A percentile compares a stretch with the other conserved stretches of the same genome.
phyloP scores from a whole-genome alignment of 2,329 filamentous ascomycete species.

The Neofusicoccum ribis region DNA sequence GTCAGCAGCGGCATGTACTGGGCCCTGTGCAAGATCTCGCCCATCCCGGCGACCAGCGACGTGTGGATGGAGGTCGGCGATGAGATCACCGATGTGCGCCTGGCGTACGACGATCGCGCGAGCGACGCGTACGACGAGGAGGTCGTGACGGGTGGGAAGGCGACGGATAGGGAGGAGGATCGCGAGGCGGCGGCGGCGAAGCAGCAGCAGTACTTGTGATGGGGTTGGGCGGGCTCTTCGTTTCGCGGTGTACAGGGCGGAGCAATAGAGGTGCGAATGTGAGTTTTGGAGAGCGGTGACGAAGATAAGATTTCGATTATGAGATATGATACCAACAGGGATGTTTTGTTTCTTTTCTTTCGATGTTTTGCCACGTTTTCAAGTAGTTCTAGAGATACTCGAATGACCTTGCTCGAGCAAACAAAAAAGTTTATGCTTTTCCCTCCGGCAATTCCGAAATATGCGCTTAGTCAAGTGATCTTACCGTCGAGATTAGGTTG shows the following conservation, averaged over 20 bases:
- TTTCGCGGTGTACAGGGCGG: no score
- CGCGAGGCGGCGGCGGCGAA: no score
- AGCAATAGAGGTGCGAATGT: no score
- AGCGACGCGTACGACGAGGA: conserved; percentile 15
- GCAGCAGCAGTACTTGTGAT: no score
- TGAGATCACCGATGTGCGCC: conserved; percentile 46
- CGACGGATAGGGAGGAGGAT: background rate
- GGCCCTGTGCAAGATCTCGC: conserved; percentile 65
- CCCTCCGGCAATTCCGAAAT: background rate
- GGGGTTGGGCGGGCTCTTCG: no score
- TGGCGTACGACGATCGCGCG: conserved; percentile 30
- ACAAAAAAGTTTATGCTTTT: background rate
- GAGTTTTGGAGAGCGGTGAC: no score
- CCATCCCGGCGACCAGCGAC: conserved; percentile 72
- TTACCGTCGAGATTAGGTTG: background rate
- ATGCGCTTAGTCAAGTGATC: background rate
- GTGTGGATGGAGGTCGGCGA: conserved; percentile 76
- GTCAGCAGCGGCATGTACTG: conserved; percentile 70
- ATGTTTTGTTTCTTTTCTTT: no score
- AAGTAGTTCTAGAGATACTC: no score
- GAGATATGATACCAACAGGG: no score
- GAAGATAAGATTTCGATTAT: no score
- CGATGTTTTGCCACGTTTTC: no score
- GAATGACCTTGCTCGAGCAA: background rate
- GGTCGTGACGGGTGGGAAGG: conserved; percentile 11